Evolutionary conservation across 352 stramenopile genomes (phyloP).

Genomic region (Globisporangium rhizosaccharum): DNA sequence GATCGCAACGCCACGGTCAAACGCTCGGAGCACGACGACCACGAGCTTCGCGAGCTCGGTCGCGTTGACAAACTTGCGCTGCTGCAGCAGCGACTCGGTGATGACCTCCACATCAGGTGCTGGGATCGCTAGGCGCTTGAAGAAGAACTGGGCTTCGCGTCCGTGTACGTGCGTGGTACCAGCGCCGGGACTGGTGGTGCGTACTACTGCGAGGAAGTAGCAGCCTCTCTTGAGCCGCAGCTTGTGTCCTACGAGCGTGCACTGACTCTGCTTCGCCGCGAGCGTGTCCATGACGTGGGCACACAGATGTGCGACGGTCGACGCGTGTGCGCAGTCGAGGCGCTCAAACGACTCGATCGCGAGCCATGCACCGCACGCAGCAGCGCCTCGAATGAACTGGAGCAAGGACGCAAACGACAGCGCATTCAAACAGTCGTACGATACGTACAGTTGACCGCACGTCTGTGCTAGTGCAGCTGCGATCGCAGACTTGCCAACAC

Average conservation of each 20-base stretch:
- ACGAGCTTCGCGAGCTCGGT: conserved; percentile 31
- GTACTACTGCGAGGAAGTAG: conserved; percentile 26
- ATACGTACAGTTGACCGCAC: conserved; percentile 46
- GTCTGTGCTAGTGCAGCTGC: conserved; percentile 29
- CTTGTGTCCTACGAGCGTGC: conserved; percentile 30
- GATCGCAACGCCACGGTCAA: conserved; percentile 24
- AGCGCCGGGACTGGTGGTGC: neutral
- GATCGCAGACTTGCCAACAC: conserved; percentile 43
- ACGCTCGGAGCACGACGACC: conserved; percentile 17
- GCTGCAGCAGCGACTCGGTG: conserved; percentile 36
- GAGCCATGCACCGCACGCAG: conserved; percentile 53
- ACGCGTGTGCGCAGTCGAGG: conserved; percentile 16
- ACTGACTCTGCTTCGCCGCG: conserved; percentile 31
- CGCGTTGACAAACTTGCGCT: conserved; percentile 29
- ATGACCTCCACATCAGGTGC: conserved; percentile 32
- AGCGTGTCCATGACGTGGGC: conserved; percentile 38
- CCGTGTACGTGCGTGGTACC: neutral
- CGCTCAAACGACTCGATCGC: conserved; percentile 32
- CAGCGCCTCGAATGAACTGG: conserved; percentile 45
- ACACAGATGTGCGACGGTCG: conserved; percentile 32
- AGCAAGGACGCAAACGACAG: conserved; percentile 25
- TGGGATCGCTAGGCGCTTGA: conserved; percentile 29
- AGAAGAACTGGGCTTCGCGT: conserved; percentile 28
- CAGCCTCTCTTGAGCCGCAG: conserved; percentile 40
- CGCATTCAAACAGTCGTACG: conserved; percentile 27